Conservation (phyloP, 192 early-diverging fungal genomes). For the Lobosporangium transversale region DNA sequence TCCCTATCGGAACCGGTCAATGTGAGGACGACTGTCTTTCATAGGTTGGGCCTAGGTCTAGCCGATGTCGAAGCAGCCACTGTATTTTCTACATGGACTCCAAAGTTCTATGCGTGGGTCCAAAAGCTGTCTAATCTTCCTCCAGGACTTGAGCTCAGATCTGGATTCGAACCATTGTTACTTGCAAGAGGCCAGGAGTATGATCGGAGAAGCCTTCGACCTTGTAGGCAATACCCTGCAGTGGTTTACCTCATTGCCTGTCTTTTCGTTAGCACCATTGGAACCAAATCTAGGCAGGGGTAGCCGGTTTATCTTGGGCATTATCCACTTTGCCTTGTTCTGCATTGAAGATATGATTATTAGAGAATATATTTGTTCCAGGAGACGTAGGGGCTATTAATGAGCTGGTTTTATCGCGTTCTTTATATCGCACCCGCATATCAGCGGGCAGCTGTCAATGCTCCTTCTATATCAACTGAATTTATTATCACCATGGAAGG, state of each 20-base stretch:
- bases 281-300: not conserved
- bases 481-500: too few species aligned
- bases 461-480: too few species aligned
- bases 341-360: conserved; percentile 14
- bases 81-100: conserved; percentile 20
- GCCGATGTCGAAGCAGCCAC: not conserved
- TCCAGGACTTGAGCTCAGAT: too few species aligned
- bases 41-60: conserved; percentile 13
- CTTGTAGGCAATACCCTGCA: conserved; percentile 12
- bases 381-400: not conserved
- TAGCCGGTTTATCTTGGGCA: too few species aligned
- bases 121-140: not conserved
- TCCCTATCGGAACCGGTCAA: conserved; percentile 6
- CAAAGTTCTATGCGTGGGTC: conserved; percentile 23
- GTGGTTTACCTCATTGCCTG: conserved; percentile 23
- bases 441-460: too few species aligned
- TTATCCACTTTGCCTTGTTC: conserved; percentile 22
- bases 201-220: not conserved
- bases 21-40: conserved; percentile 18
- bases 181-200: too few species aligned
- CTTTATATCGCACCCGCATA: conserved; percentile 3
- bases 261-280: conserved; percentile 37
- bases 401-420: conserved; percentile 26
- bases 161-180: too few species aligned
- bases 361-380: conserved; percentile 10